A percentile compares a stretch with the other conserved stretches of the same genome.
These are phyloP conservation scores for Fusarium miscanthi DNA, from an alignment of 2,329 filamentous ascomycete genomes.

Conservation along the genomic window DNA sequence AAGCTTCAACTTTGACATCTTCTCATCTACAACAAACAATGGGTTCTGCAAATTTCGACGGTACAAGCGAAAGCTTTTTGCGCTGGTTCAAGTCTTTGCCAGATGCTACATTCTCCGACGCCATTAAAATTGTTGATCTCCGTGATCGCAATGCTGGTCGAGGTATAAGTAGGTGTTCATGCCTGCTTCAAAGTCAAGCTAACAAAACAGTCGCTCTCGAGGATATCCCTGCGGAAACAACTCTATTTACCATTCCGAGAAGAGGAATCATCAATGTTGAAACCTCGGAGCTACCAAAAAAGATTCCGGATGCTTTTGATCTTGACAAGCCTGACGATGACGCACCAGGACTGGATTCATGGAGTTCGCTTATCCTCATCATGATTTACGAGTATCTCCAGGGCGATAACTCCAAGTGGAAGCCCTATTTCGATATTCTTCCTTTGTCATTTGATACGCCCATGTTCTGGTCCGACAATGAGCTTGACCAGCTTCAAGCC, in stretches of 20 bases:
- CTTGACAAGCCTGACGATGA: conserved; percentile 52
- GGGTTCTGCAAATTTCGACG: conserved; percentile 52
- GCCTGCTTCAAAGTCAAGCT: neutral
- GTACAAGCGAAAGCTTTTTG: conserved; percentile 59
- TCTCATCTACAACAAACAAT: neutral
- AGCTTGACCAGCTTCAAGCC: conserved; percentile 79
- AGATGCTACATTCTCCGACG: conserved; percentile 64
- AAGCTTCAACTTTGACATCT: neutral
- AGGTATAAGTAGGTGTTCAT: conserved; percentile 60
- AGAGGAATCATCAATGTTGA: conserved; percentile 75
- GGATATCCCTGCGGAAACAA: conserved; percentile 78
- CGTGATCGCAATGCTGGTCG: conserved; percentile 62
- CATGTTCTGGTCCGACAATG: conserved; percentile 85
- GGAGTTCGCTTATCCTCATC: conserved; percentile 74
- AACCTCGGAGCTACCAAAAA: conserved; percentile 74
- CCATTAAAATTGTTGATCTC: conserved; percentile 65
- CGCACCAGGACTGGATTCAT: conserved; percentile 59
- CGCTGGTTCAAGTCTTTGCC: conserved; percentile 65
- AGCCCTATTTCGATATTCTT: conserved; percentile 80
- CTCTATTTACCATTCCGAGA: conserved; percentile 84
- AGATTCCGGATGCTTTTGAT: conserved; percentile 66
- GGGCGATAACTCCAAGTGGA: conserved; percentile 74
- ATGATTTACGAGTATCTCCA: conserved; percentile 81
- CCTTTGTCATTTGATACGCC: conserved; percentile 80
- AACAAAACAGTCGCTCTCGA: conserved; percentile 74